Evolutionary conservation across 495 filamentous ascomycete species (phyloP).

Genomic region (Choiromyces venosus): DNA sequence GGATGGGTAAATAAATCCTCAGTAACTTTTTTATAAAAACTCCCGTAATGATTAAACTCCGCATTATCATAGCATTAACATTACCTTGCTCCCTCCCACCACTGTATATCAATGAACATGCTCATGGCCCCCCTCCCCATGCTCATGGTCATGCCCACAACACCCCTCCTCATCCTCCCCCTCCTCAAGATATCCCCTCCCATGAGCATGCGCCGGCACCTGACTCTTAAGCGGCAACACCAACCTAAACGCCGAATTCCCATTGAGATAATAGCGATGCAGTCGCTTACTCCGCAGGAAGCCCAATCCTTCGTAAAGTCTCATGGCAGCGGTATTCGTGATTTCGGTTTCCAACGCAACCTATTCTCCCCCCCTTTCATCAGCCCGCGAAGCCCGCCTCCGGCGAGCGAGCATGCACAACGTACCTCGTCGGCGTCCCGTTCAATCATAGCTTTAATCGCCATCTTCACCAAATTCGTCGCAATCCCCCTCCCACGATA

Average conservation of each 20-base stretch:
- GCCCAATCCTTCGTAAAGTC: slow-evolving; percentile 86
- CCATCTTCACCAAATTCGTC: slow-evolving; percentile 78
- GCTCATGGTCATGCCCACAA: slow-evolving; percentile 15
- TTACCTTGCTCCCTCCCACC: background rate
- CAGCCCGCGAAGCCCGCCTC: background rate
- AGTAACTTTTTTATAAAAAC: background rate
- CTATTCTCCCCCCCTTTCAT: slow-evolving; percentile 42
- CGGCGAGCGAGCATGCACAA: slow-evolving; percentile 6
- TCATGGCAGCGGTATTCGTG: slow-evolving; percentile 85
- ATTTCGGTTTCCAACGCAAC: slow-evolving; percentile 96
- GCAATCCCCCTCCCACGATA: slow-evolving; percentile 81
- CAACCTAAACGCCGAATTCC: slow-evolving; percentile 86
- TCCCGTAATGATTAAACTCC: background rate
- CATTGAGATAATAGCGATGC: slow-evolving; percentile 94
- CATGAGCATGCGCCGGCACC: slow-evolving; percentile 42
- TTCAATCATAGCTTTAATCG: slow-evolving; percentile 84
- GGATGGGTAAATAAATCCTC: background rate
- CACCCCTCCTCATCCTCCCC: slow-evolving; percentile 14
- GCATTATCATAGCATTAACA: no score
- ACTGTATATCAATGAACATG: slow-evolving; percentile 14
- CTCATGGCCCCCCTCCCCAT: slow-evolving; percentile 20
- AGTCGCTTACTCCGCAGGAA: slow-evolving; percentile 90
- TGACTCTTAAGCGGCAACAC: slow-evolving; percentile 72
- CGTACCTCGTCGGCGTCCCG: slow-evolving; percentile 78
- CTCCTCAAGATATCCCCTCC: slow-evolving; percentile 12